These are phyloP conservation scores for Oryza meridionalis DNA, from an alignment of 176 grass and related monocot species.

Conservation along the genomic window DNA sequence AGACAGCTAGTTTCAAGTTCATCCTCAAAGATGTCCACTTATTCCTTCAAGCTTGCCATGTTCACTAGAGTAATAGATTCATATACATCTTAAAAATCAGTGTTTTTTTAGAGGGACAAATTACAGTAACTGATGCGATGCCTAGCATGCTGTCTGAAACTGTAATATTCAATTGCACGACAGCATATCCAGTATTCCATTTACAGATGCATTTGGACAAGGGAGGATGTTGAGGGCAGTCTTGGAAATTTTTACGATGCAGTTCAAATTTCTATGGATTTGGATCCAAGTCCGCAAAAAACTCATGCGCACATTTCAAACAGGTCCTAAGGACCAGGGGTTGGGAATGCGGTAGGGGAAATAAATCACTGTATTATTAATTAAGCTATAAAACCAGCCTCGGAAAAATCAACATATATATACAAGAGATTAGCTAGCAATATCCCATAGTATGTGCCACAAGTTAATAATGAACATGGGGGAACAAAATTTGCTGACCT, in stretches of 20 bases:
- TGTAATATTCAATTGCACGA: not conserved
- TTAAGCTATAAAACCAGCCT: not conserved
- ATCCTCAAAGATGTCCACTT: conserved; percentile 3
- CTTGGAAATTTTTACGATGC: not conserved
- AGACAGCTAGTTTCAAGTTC: conserved; percentile 4
- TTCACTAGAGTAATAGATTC: conserved; percentile 1
- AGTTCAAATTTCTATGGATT: not conserved
- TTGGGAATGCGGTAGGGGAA: not conserved
- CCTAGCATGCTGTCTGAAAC: not conserved
- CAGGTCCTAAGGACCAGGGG: not conserved
- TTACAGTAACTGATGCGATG: not conserved
- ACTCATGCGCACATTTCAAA: not conserved
- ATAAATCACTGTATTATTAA: not conserved
- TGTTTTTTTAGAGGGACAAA: not conserved
- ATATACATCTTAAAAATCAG: not conserved
- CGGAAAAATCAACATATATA: not conserved
- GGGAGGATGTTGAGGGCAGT: not conserved
- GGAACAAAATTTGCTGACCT: conserved; percentile 53
- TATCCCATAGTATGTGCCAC: not conserved
- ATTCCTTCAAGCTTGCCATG: conserved; percentile 16
- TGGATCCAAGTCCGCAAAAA: not conserved
- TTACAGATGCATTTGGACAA: not conserved
- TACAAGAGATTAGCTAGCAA: not conserved
- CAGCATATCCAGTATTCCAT: not conserved
- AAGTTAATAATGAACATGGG: not conserved